phyloP scores from a whole-genome alignment of 805 yeast species.

The Wickerhamiella vanderwaltii region DNA sequence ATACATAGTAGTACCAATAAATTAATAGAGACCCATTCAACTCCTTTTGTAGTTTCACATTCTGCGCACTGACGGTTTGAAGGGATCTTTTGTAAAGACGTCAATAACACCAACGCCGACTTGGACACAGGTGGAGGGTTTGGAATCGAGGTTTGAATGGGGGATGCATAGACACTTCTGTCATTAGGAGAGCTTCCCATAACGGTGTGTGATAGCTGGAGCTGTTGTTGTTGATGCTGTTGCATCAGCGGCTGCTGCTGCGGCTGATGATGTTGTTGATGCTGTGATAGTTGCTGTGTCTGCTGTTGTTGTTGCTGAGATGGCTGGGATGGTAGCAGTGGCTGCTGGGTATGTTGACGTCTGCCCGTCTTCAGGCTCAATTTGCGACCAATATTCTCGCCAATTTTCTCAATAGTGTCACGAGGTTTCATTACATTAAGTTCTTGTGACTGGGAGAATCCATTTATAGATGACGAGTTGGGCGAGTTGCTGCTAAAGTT shows the following conservation, averaged over 20 bases:
- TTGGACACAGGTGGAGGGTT: slow-evolving; percentile 6
- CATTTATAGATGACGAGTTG: neutral
- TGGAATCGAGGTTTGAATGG: neutral
- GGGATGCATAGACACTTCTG: neutral
- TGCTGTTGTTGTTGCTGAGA: too few species aligned
- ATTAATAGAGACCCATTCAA: slow-evolving; percentile 82
- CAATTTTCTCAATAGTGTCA: slow-evolving; percentile 14
- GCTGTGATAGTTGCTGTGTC: too few species aligned
- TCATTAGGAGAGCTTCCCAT: neutral
- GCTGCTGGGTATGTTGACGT: neutral
- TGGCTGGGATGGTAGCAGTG: too few species aligned
- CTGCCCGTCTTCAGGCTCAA: slow-evolving; percentile 17
- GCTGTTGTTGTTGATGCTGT: neutral
- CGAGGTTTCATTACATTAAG: slow-evolving; percentile 8
- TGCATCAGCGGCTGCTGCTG: too few species aligned
- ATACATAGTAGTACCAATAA: slow-evolving; percentile 63
- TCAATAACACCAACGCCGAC: slow-evolving; percentile 13
- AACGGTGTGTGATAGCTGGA: neutral
- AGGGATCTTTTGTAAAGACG: slow-evolving; percentile 25
- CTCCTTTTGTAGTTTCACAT: slow-evolving; percentile 48
- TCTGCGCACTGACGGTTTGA: slow-evolving; percentile 65
- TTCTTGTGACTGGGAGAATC: neutral
- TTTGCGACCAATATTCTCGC: slow-evolving; percentile 20
- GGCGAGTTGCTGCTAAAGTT: neutral
- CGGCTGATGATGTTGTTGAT: too few species aligned